These are phyloP conservation scores for Aspergillus sparsus DNA, from an alignment of 495 filamentous ascomycete genomes.

Conservation along the genomic window DNA sequence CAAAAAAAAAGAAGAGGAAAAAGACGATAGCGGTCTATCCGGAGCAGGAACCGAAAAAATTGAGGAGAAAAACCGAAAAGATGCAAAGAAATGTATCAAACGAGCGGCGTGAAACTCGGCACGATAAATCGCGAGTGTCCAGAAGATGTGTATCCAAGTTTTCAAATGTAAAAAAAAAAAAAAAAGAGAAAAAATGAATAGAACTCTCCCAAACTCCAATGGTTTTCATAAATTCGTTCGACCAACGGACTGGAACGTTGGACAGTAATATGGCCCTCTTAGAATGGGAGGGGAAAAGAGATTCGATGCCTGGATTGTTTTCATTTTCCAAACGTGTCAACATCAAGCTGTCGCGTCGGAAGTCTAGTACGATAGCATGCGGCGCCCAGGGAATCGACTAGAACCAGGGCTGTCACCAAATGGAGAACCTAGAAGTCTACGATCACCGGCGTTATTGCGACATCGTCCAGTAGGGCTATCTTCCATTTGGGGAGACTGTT, in stretches of 20 bases:
- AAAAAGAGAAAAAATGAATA: not conserved
- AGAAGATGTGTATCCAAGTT: constrained; percentile 14
- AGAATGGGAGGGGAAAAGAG: not conserved
- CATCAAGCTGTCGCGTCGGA: constrained; percentile 9
- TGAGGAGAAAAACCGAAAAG: not conserved
- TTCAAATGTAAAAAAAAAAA: constrained; percentile 15
- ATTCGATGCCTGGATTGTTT: not conserved
- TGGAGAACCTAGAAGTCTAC: constrained; percentile 48
- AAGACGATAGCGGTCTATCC: constrained; percentile 8
- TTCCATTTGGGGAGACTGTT: constrained; percentile 66
- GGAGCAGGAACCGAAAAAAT: not conserved
- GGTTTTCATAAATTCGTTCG: constrained; percentile 17
- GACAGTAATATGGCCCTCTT: constrained; percentile 2
- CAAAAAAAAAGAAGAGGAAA: constrained; percentile 14
- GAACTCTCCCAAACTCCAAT: constrained; percentile 16
- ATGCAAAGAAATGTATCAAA: constrained; percentile 23
- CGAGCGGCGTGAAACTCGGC: constrained; percentile 22
- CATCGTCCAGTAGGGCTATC: constrained; percentile 76
- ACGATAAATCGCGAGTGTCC: constrained; percentile 6
- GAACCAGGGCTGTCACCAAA: constrained; percentile 55
- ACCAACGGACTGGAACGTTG: constrained; percentile 16
- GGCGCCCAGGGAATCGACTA: constrained; percentile 59
- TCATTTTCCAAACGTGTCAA: constrained; percentile 6
- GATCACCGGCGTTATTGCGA: constrained; percentile 44
- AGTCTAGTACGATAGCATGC: constrained; percentile 69